These are phyloP conservation scores for Haplosporangium sp. DNA, from an alignment of 371 early-diverging fungal species.

Conservation along the genomic window DNA sequence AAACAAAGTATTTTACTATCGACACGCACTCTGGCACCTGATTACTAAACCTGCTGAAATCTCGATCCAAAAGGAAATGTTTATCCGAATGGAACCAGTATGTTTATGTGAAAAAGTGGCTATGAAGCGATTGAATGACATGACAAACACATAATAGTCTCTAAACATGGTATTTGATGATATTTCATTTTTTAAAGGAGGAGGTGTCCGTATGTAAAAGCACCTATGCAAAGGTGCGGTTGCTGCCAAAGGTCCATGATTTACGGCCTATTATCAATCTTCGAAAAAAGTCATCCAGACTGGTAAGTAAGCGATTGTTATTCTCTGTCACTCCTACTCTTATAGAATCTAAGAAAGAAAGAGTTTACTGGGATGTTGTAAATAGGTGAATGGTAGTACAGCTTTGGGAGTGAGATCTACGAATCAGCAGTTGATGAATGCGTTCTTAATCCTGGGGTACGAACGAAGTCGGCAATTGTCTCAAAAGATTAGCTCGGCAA, in stretches of 20 bases:
- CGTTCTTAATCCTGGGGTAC: conserved; percentile 28
- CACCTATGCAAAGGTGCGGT: conserved; percentile 66
- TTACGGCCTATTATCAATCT: conserved; percentile 79
- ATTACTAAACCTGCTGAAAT: conserved; percentile 60
- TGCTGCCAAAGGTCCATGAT: conserved; percentile 77
- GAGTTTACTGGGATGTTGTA: no score
- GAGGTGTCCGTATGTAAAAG: conserved; percentile 36
- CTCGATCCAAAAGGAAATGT: conserved; percentile 58
- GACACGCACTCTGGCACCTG: conserved; percentile 79
- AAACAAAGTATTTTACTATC: conserved; percentile 77
- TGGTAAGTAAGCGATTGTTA: conserved; percentile 12
- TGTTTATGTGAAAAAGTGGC: background rate
- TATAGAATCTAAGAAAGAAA: no score
- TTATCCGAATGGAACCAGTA: conserved; percentile 53
- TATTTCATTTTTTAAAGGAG: conserved; percentile 7
- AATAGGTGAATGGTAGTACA: conserved; percentile 39
- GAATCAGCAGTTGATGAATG: conserved; percentile 28
- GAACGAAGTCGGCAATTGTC: conserved; percentile 23
- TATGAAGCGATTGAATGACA: background rate
- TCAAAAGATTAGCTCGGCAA: conserved; percentile 11
- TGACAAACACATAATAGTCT: background rate
- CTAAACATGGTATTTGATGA: background rate
- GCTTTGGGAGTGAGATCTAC: conserved; percentile 7
- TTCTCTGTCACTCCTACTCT: no score
- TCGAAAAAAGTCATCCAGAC: conserved; percentile 26